A percentile compares a stretch with the other conserved stretches of the same genome.
Evolutionary conservation across 345 rosid species (phyloP).

Genomic region (Gossypium mustelinum): DNA sequence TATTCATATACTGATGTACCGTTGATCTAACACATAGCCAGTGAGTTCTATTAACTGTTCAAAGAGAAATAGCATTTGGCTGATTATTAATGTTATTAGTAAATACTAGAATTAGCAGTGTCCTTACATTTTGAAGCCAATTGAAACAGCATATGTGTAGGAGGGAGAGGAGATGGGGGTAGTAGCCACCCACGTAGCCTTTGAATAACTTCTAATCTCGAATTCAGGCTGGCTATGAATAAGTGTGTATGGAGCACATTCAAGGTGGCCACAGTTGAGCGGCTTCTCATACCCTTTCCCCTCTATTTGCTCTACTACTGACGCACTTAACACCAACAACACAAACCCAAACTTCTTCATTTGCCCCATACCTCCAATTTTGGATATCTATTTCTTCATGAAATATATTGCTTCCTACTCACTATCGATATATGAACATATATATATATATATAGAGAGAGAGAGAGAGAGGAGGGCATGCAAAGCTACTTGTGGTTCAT

Average conservation of each 20-base stretch:
- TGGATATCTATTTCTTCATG: not conserved
- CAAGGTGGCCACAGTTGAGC: not conserved
- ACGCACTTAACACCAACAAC: not conserved
- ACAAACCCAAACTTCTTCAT: not conserved
- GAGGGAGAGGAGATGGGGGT: constrained; percentile 9
- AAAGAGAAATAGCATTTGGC: not conserved
- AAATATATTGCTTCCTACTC: not conserved
- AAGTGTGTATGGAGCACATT: constrained; percentile 8
- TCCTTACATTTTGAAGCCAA: constrained; percentile 21
- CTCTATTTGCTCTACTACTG: not conserved
- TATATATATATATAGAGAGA: not conserved
- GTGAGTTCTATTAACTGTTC: not conserved
- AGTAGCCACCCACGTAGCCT: constrained; percentile 11
- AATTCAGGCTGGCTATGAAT: constrained; percentile 9
- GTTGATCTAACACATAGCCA: too few species aligned
- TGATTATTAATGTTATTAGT: not conserved
- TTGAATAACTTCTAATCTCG: constrained; percentile 10
- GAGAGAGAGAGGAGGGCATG: not conserved
- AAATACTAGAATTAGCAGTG: not conserved
- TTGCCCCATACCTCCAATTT: not conserved
- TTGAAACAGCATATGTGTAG: constrained; percentile 4
- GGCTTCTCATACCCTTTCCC: constrained; percentile 8
- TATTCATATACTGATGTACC: too few species aligned
- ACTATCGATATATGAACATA: not conserved
- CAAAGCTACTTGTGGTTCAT: not conserved